Evolutionary conservation across 352 stramenopile species (phyloP), one percentile per base, ranked within the genome.

Genomic region (Halophytophthora batemanensis): DNA sequence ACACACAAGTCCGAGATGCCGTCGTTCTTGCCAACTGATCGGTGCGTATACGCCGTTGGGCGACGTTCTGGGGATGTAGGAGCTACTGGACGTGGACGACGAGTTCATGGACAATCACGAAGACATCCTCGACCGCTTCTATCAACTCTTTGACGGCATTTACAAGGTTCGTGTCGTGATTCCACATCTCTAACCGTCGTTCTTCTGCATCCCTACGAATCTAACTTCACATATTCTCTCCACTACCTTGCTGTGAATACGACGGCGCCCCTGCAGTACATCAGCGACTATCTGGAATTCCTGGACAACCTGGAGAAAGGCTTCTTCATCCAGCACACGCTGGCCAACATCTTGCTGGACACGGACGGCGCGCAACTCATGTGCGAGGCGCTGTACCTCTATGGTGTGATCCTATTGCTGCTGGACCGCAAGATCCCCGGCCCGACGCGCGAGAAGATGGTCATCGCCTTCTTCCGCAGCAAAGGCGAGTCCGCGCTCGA

Each of bases 321-420:
- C 0, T 98, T 95, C 57, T 98, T 97, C 62, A 98, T 98, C 60
- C 90, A 97, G 55, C 90, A 98, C 66, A 97, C 93, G 17, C 69
- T 98, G 31, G 92, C 97, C 36, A 95, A 91, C 50, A 95, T 98
- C 25, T 59, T 98, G 21, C 69, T 97, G n/a, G 92, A 98, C 55
- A 86, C 77, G 2, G 92, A 98, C 43, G 95, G 95, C 18, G 88
- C 89, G 40, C 93, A 98, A 53, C 83, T 98, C 52, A 86, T 98
- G 70, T 96, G 85, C 57, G 95, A 98, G 55, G 90, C 90, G 19
- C 63, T 98, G 34, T 98, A 97, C 55, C 78, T 98, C n/a, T 97
- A 97, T 53, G 94, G 93, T 45, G 86, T 96, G 35, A 97, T 98
- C 58, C 74, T 98, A 39, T 63, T 98, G 18, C 62, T 98, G n/a